Evolutionary conservation across 2,329 filamentous ascomycete genomes (phyloP), one percentile per base, ranked within the genome.

Genomic region (Arthroderma sp.): DNA sequence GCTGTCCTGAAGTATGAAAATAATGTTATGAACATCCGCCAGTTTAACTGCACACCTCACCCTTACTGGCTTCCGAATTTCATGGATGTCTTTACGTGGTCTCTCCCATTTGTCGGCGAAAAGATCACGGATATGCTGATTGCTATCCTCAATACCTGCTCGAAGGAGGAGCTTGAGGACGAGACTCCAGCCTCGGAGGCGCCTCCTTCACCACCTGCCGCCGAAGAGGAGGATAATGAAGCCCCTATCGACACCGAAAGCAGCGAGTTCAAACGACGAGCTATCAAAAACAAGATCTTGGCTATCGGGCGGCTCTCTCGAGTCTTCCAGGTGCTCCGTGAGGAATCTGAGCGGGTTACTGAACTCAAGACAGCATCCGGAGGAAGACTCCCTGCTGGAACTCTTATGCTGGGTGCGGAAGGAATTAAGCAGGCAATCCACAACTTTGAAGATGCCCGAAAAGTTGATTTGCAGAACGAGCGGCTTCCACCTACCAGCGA

Each of bases 31-130:
- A 98, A 98, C 72, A 98, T 98, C 61, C 80, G 91, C 48, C 91
- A 98, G 66, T 98, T 98, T 72, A 98, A 98, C 74, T 98, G 89
- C 76, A 96, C 91, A 22, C 91, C 91, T 31, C 91, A 98, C 65
- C 91, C 91, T 5, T 98, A 98, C 73, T 98, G 91, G 91, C 77
- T 98, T 40, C 91, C 91, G 45, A 98, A 98, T 71, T 98, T 98
- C 63, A 98, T 98, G 91, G 91, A 98, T 60, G 91, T 98, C 51
- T 98, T 98, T 63, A 98, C 91, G n/a, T 98, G 91, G 91, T 98
- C 91, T 31, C 73, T 98, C 49, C 91, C 91, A 0, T 98, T 98
- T 66, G 91, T 98, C 27, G 89, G 91, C 50, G 91, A 98, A 68
- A 98, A 98, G 75, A 88, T 98, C 59, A 96, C 91, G 11, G 91